Conservation (phyloP, 768 basidiomycete genomes). For the Trametes villosa region DNA sequence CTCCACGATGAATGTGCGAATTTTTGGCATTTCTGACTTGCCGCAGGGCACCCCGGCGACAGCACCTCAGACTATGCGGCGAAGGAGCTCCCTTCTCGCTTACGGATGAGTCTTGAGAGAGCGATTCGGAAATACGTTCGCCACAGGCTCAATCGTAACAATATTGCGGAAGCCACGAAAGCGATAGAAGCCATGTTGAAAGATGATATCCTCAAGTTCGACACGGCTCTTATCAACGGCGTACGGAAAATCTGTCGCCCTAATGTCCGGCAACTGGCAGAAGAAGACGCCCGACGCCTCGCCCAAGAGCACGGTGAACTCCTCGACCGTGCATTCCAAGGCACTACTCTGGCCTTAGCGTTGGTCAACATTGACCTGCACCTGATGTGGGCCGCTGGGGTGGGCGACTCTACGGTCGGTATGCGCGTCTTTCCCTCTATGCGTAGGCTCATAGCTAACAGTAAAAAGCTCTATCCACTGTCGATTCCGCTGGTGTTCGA, state of each 20-base stretch:
- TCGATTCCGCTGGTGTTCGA: background rate
- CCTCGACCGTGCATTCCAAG: background rate
- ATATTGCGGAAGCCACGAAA: background rate
- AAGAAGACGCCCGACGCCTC: background rate
- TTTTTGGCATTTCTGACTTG: too few relatives aligned
- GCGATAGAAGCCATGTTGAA: background rate
- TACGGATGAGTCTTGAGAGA: background rate
- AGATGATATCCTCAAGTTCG: background rate
- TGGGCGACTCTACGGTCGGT: constrained; percentile 15
- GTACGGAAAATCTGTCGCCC: background rate
- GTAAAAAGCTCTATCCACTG: background rate
- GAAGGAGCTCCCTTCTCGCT: background rate
- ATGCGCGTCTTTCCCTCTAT: background rate
- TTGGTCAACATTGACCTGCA: background rate
- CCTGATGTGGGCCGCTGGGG: constrained; percentile 5
- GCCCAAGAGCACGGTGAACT: background rate
- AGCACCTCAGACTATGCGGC: background rate
- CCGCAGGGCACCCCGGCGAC: background rate
- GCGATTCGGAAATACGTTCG: background rate
- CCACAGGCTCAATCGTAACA: background rate
- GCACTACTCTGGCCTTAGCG: background rate
- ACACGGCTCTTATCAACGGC: background rate
- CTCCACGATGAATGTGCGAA: background rate
- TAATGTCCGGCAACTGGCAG: background rate
- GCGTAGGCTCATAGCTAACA: background rate